Evolutionary conservation across 1,284 basidiomycete species (phyloP), one percentile per base, ranked within the genome.

Genomic region (Xerocomus amazonicus): DNA sequence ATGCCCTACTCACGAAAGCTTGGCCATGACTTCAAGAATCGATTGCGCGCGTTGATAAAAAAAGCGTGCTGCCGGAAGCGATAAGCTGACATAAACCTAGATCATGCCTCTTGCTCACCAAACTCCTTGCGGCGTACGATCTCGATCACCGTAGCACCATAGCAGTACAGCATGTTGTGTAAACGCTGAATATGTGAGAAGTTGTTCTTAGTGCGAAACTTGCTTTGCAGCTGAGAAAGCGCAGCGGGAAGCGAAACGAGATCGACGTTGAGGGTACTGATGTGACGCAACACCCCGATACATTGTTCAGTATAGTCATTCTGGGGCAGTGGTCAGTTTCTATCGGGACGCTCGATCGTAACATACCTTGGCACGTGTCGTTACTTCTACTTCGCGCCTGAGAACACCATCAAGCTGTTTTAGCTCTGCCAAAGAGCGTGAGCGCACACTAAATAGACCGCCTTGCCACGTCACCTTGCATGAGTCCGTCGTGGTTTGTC

Each of bases 121-220:
- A 96, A 97, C 65, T 96, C 92, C 55, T 90, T 89, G 47, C 96
- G 74, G 48, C 95, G 76, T 0, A 96, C 89, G 33, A 96, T 84
- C 69, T 99, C 96, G 10, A 96, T 79, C 2, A 97, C 79, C 0
- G 94, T 93, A 1, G 92, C 90, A 0, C 92, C 90, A 67, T 99
- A 99, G 0, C 92, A 92, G 62, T 92, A 94, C 1, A 96, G 71
- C 80, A 98, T 90, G 50, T 81, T 85, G 62, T 97, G 92, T 34
- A 98, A 73, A 12, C 95, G 79, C 47, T 88, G 82, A 12, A 98
- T 87, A 65, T 98, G 93, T 17, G 87, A 80, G 68, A 98, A 98
- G 45, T 88, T 90, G 40, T 85, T 91, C 68, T 88, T 89, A 5
- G 74, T 72, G 29, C 85, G 75, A 56, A 92, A 80, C 58, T 81